These are phyloP conservation scores for Cladobotryum mycophilum DNA, from an alignment of 2,329 filamentous ascomycete genomes.

Conservation along the genomic window DNA sequence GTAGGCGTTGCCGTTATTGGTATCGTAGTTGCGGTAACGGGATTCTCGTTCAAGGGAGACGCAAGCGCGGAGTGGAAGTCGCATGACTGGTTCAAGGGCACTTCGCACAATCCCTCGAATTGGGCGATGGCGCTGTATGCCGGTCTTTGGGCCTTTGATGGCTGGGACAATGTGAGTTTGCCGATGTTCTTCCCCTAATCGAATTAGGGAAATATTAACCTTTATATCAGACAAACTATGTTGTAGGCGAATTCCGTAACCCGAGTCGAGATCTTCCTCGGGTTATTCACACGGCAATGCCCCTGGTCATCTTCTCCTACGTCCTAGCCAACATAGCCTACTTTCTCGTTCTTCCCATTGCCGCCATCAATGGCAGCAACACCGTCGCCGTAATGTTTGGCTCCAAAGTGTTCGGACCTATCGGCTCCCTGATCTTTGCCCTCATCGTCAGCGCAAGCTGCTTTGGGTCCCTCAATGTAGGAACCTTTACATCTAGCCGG, in stretches of 20 bases:
- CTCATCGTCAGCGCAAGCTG: constrained; percentile 87
- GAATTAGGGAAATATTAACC: constrained; percentile 12
- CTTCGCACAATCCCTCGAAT: constrained; percentile 68
- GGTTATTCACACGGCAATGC: constrained; percentile 95
- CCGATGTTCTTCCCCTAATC: not conserved
- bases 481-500: constrained; percentile 86
- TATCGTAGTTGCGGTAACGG: constrained; percentile 82
- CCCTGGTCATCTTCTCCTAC: constrained; percentile 85
- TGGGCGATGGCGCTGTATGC: constrained; percentile 96
- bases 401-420: constrained; percentile 76
- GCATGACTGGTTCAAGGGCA: constrained; percentile 81
- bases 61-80: constrained; percentile 83
- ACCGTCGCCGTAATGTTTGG: constrained; percentile 96
- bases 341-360: constrained; percentile 82
- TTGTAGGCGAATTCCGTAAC: constrained; percentile 93
- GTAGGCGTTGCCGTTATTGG: constrained; percentile 81
- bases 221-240: constrained; percentile 75
- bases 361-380: constrained; percentile 77
- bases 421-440: constrained; percentile 77
- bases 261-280: constrained; percentile 82
- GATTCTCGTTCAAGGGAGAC: constrained; percentile 68
- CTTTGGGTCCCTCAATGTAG: constrained; percentile 90
- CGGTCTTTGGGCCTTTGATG: constrained; percentile 95
- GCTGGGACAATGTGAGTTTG: constrained; percentile 86
- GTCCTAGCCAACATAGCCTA: constrained; percentile 88